Evolutionary conservation across 2,329 filamentous ascomycete genomes (phyloP), one percentile per base, ranked within the genome.

Genomic region (Talaromyces rugulosus): DNA sequence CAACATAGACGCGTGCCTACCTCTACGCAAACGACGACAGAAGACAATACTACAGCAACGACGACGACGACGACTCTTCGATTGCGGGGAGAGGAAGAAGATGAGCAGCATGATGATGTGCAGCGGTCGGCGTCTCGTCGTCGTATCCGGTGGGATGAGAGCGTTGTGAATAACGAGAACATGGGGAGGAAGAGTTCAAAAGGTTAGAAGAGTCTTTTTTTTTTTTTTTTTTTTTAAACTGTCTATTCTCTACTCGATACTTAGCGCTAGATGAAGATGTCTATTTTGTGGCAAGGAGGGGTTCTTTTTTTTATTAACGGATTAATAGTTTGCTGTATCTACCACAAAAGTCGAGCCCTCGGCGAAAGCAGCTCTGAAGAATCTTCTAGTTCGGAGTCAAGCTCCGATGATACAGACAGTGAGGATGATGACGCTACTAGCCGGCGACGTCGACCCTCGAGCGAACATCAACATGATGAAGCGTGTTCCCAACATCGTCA

Each of bases 101-200:
- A 72, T 55, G 72, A 66, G 9, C 73, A 72, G 33, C 66, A 69
- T 33, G 57, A 50, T 18, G 53, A 27, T 40, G 57, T 28, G 47
- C 60, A 34, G 64, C 78, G 53, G 31, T 11, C 57, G 0, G 76
- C 78, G 30, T 75, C 80, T 18, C 83, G 88, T 58, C 87, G 86
- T 58, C 87, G 86, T 56, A 95, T 99, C 61, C 88, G 90, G 75
- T 99, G 95, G 95, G 92, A 92, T 6, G 91, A 95, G 71, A 89
- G 91, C 71, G 93, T 97, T 6, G 83, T 99, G 2, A 93, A 99
- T 77, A 99, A 99, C 72, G 95, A 99, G 77, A 92, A 92, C 4
- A 84, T 98, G 75, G 92, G 92, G 7, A 90, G 91, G 77, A 99
- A 98, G 80, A 94, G 87, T 66, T 96, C 91, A 18, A 99, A 99